Percentiles rank a stretch among this genome's conserved stretches.
phyloP scores from a whole-genome alignment of 2,329 filamentous ascomycete genomes.

The Myrmaecium sp. region DNA sequence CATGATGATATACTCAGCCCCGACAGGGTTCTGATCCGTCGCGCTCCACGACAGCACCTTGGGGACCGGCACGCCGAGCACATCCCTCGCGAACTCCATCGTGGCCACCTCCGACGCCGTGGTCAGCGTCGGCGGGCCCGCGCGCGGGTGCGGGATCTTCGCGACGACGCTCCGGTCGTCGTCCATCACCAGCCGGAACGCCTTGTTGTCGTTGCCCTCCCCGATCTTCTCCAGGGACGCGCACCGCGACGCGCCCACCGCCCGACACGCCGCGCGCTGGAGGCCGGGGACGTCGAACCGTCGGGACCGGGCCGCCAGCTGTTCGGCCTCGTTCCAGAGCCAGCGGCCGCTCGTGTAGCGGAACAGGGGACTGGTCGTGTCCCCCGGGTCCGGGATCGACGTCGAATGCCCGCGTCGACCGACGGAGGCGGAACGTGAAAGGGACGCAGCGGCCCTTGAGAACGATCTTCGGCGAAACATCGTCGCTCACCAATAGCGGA shows the following conservation, averaged over 20 bases:
- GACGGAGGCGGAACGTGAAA: no score
- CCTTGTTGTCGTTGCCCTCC: slow-evolving; percentile 11
- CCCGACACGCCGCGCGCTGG: slow-evolving; percentile 7
- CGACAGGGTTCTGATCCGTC: slow-evolving; percentile 10
- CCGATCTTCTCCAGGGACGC: slow-evolving; percentile 9
- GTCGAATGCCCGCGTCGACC: no score
- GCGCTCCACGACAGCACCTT: slow-evolving; percentile 12
- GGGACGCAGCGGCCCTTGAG: no score
- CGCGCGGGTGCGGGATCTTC: slow-evolving; percentile 12
- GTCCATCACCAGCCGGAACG: slow-evolving; percentile 7
- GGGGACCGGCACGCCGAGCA: slow-evolving; percentile 12
- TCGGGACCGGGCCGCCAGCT: slow-evolving; percentile 9
- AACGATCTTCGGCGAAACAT: no score
- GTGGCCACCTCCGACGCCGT: slow-evolving; percentile 14
- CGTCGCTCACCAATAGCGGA: no score
- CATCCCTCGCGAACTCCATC: slow-evolving; percentile 11
- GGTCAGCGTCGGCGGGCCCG: slow-evolving; percentile 8
- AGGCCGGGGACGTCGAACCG: slow-evolving; percentile 9
- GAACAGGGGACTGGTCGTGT: no score
- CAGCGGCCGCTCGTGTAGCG: slow-evolving; percentile 11
- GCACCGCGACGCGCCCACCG: slow-evolving; percentile 7
- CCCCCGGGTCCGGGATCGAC: no score
- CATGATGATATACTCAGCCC: slow-evolving; percentile 17
- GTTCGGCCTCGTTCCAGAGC: slow-evolving; percentile 10
- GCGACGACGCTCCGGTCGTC: slow-evolving; percentile 11